Evolutionary conservation across 768 basidiomycete genomes (phyloP).

Genomic region (Astraeus odoratus): DNA sequence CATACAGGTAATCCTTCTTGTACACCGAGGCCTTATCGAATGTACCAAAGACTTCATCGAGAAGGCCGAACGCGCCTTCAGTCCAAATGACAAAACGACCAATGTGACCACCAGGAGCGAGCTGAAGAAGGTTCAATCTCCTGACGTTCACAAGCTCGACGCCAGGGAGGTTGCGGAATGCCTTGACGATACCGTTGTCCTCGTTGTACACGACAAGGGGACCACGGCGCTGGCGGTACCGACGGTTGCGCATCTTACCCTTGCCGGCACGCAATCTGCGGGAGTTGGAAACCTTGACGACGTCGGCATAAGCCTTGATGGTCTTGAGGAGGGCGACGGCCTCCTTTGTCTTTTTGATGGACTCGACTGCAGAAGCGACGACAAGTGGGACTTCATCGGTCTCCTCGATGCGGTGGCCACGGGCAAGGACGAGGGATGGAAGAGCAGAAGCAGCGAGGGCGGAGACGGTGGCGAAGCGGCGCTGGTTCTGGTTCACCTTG

Average conservation of each 20-base stretch:
- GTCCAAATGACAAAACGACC: conserved; percentile 99
- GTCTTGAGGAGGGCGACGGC: conserved; percentile 90
- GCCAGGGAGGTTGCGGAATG: conserved; percentile 98
- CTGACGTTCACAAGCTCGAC: conserved; percentile 95
- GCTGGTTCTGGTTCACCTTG: conserved; percentile 99
- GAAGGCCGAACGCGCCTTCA: conserved; percentile 83
- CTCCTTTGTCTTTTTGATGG: conserved; percentile 93
- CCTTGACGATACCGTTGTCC: conserved; percentile 95
- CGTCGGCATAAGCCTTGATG: conserved; percentile 84
- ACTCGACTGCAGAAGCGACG: conserved; percentile 69
- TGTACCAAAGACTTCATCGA: conserved; percentile 95
- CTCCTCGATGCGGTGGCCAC: conserved; percentile 97
- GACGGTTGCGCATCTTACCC: conserved; percentile 95
- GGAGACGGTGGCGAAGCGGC: conserved; percentile 95
- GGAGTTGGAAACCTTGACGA: conserved; percentile 95
- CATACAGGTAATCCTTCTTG: conserved; percentile 88
- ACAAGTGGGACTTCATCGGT: conserved; percentile 96
- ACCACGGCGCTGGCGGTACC: conserved; percentile 94
- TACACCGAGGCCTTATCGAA: conserved; percentile 77
- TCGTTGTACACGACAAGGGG: conserved; percentile 96
- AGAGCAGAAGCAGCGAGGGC: conserved; percentile 97
- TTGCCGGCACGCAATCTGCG: conserved; percentile 95
- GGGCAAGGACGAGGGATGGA: conserved; percentile 93
- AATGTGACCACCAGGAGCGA: conserved; percentile 98
- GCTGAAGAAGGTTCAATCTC: conserved; percentile 93